Evolutionary conservation across 2,329 filamentous ascomycete species (phyloP).

Genomic region (Calonectria leucothoes): DNA sequence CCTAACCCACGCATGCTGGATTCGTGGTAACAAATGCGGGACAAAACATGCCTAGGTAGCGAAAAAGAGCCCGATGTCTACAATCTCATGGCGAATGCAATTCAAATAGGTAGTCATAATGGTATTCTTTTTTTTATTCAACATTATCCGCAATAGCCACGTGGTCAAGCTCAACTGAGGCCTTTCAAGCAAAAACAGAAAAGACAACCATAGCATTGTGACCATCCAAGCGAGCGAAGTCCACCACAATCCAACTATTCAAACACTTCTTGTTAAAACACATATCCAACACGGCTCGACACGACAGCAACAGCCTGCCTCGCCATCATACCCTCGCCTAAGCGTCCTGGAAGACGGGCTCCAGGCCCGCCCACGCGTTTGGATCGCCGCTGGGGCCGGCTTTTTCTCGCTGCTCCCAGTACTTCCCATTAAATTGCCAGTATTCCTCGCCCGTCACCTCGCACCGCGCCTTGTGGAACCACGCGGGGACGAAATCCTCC

Average conservation of each 20-base stretch:
- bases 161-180: conserved; percentile 2
- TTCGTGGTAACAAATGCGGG: too few relatives aligned
- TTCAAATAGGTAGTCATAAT: neutral
- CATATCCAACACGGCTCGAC: neutral
- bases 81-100: too few relatives aligned
- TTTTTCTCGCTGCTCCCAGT: conserved; percentile 81
- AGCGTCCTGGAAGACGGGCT: conserved; percentile 75
- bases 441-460: conserved; percentile 87
- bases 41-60: too few relatives aligned
- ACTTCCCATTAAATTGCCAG: conserved; percentile 90
- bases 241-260: conserved; percentile 15
- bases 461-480: conserved; percentile 82
- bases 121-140: neutral
- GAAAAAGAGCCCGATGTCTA: too few relatives aligned
- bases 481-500: conserved; percentile 84
- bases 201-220: conserved; percentile 3
- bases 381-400: conserved; percentile 69
- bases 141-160: conserved; percentile 9
- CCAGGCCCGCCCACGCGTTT: conserved; percentile 75
- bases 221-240: conserved; percentile 16
- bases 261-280: neutral
- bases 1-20: too few relatives aligned
- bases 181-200: conserved; percentile 1
- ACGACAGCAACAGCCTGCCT: neutral
- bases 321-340: conserved; percentile 22